A percentile compares a stretch with the other conserved stretches of the same genome.
Evolutionary conservation across 805 yeast species (phyloP).

Genomic region (Candida cerambycidarum): DNA sequence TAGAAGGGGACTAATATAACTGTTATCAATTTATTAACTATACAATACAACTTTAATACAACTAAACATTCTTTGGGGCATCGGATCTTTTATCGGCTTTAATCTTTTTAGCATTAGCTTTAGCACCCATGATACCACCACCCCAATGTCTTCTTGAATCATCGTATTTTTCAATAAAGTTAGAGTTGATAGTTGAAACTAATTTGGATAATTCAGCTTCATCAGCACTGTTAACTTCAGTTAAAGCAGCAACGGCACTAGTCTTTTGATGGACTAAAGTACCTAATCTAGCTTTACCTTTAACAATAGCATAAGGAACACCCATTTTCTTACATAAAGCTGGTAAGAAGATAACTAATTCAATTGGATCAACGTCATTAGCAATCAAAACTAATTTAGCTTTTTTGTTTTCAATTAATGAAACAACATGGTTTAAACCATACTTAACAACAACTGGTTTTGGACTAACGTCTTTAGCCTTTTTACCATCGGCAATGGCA

Average conservation of each 20-base stretch:
- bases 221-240: conserved; percentile 93
- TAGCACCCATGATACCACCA: conserved; percentile 97
- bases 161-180: conserved; percentile 92
- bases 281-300: conserved; percentile 68
- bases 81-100: conserved; percentile 57
- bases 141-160: conserved; percentile 99
- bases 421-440: conserved; percentile 99
- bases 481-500: conserved; percentile 97
- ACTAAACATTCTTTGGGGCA: conserved; percentile 17
- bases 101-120: conserved; percentile 82
- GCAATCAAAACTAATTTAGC: conserved; percentile 96
- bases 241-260: conserved; percentile 94
- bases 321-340: conserved; percentile 99
- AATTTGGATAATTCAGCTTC: conserved; percentile 92
- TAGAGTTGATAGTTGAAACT: conserved; percentile 88
- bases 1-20: no score
- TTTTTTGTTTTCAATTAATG: conserved; percentile 97
- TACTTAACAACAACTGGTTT: conserved; percentile 96
- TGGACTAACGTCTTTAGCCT: conserved; percentile 93
- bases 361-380: conserved; percentile 99
- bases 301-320: conserved; percentile 94
- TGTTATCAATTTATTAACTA: conserved; percentile 1
- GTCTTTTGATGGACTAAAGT: conserved; percentile 97
- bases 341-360: conserved; percentile 94
- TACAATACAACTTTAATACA: conserved; percentile 5